Conservation (phyloP, 768 basidiomycete genomes). For the Tricholomella constricta region DNA sequence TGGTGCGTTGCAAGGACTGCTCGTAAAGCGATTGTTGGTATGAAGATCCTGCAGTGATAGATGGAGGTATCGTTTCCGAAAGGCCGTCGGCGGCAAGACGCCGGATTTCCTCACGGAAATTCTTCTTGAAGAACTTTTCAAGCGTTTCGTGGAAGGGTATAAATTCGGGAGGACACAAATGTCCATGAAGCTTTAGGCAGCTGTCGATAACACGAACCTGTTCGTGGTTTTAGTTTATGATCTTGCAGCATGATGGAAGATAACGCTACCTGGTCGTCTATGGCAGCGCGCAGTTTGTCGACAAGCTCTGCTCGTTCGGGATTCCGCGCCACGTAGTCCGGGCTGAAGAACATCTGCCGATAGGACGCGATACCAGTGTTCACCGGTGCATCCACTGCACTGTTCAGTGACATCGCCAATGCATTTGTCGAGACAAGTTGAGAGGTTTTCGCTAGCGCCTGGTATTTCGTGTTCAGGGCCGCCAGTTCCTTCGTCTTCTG, state of each 20-base stretch:
- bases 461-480: constrained; percentile 68
- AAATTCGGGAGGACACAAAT: constrained; percentile 85
- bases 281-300: constrained; percentile 68
- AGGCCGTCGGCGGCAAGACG: constrained; percentile 62
- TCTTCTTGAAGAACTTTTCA: constrained; percentile 81
- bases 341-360: constrained; percentile 73
- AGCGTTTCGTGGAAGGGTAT: constrained; percentile 90
- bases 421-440: constrained; percentile 77
- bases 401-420: constrained; percentile 84
- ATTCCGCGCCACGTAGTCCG: constrained; percentile 66
- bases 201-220: constrained; percentile 81
- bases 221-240: not conserved
- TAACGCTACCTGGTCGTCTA: constrained; percentile 80
- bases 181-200: constrained; percentile 81
- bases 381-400: constrained; percentile 79
- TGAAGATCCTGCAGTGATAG: constrained; percentile 41
- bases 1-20: constrained; percentile 46
- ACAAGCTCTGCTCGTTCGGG: constrained; percentile 72
- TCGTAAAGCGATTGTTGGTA: constrained; percentile 54
- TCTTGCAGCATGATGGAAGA: not conserved
- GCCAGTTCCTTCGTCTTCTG: constrained; percentile 78
- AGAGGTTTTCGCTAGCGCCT: constrained; percentile 74
- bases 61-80: constrained; percentile 48
- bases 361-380: constrained; percentile 80
- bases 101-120: constrained; percentile 81